A percentile compares a stretch with the other conserved stretches of the same genome.
phyloP scores from a whole-genome alignment of 1,284 basidiomycete species.

The Trichosporon ovoides region DNA sequence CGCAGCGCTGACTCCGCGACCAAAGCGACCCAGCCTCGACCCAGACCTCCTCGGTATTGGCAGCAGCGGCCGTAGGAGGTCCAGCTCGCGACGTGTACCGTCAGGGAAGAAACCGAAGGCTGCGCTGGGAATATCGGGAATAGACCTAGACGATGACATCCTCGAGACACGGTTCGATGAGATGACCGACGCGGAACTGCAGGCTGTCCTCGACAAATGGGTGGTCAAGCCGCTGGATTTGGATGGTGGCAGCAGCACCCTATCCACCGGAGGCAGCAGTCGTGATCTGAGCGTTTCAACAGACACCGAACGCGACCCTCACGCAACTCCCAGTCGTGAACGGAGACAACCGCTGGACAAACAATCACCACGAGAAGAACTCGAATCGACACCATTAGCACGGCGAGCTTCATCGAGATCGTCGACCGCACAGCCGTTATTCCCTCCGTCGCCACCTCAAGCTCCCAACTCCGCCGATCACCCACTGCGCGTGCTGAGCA shows the following conservation, averaged over 20 bases:
- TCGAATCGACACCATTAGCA: background rate
- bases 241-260: background rate
- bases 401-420: background rate
- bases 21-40: constrained; percentile 5
- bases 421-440: constrained; percentile 23
- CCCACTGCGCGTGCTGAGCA: constrained; percentile 33
- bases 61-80: background rate
- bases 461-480: constrained; percentile 18
- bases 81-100: background rate
- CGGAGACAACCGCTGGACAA: no score
- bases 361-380: background rate
- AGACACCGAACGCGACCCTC: background rate
- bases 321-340: background rate
- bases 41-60: constrained; percentile 11
- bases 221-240: background rate
- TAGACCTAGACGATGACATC: constrained; percentile 32
- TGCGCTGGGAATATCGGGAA: constrained; percentile 29
- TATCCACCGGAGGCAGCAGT: background rate
- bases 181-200: constrained; percentile 36
- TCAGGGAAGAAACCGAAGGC: background rate
- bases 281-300: background rate
- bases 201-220: constrained; percentile 17
- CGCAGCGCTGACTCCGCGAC: background rate
- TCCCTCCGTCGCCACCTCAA: constrained; percentile 39
- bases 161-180: constrained; percentile 38